Evolutionary conservation across 2,329 filamentous ascomycete genomes (phyloP).

Genomic region (Curvularia spicifera): DNA sequence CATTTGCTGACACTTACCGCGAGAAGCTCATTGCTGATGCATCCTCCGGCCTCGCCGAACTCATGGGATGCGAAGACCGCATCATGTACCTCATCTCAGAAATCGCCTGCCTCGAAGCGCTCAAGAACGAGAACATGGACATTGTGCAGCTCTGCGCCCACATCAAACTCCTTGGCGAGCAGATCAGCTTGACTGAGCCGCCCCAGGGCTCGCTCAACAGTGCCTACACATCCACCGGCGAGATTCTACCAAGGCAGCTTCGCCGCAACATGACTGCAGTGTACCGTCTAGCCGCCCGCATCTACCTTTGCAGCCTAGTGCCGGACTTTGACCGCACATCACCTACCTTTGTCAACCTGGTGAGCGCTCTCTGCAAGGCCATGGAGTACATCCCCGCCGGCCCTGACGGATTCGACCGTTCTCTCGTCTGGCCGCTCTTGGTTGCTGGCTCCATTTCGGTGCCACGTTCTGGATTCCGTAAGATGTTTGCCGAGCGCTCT

Average conservation of each 20-base stretch:
- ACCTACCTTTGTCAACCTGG: conserved; percentile 74
- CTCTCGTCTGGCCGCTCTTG: conserved; percentile 90
- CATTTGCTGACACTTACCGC: conserved; percentile 93
- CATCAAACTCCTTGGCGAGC: conserved; percentile 83
- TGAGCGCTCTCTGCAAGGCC: conserved; percentile 76
- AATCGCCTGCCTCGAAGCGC: conserved; percentile 91
- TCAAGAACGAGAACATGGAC: conserved; percentile 79
- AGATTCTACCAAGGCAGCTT: conserved; percentile 81
- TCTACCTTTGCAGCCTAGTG: conserved; percentile 95
- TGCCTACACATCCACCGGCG: conserved; percentile 68
- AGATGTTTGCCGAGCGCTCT: conserved; percentile 77
- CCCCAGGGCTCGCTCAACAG: conserved; percentile 57
- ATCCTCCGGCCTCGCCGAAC: conserved; percentile 78
- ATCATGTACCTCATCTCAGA: conserved; percentile 99
- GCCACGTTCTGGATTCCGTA: conserved; percentile 75
- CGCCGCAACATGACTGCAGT: conserved; percentile 87
- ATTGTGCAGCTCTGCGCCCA: conserved; percentile 87
- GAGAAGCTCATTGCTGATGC: conserved; percentile 78
- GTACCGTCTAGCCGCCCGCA: conserved; percentile 89
- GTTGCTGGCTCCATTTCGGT: conserved; percentile 81
- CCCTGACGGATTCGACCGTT: conserved; percentile 82
- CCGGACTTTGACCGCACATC: conserved; percentile 83
- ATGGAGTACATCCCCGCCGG: conserved; percentile 85
- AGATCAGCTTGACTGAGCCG: conserved; percentile 80
- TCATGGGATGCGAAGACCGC: conserved; percentile 97